A percentile compares a stretch with the other conserved stretches of the same genome.
phyloP scores from a whole-genome alignment of 257 asterid species.

The Mitragyna speciosa region DNA sequence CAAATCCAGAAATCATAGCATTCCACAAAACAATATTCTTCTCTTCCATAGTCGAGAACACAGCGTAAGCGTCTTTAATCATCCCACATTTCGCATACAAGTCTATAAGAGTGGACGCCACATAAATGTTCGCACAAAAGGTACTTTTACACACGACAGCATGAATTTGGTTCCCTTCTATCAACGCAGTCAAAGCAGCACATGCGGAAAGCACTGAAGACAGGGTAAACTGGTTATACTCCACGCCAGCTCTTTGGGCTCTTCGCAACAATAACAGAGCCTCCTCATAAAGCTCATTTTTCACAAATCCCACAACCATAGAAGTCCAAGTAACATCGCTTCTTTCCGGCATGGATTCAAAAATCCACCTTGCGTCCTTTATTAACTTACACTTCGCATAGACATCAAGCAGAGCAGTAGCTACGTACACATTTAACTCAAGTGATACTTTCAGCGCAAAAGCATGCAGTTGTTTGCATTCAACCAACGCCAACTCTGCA shows the following conservation, averaged over 20 bases:
- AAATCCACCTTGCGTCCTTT: conserved; percentile 58
- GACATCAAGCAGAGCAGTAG: conserved; percentile 83
- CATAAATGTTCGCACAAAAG: conserved; percentile 46
- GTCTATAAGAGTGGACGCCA: conserved; percentile 72
- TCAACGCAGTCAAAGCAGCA: conserved; percentile 73
- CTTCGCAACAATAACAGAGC: conserved; percentile 54
- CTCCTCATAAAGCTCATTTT: conserved; percentile 70
- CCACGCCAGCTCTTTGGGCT: conserved; percentile 41
- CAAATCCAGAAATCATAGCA: conserved; percentile 81
- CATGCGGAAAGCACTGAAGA: conserved; percentile 77
- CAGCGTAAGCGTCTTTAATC: conserved; percentile 56
- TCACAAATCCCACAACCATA: conserved; percentile 82
- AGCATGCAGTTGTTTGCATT: conserved; percentile 79
- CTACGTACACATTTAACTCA: conserved; percentile 54
- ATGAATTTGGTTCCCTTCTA: conserved; percentile 81
- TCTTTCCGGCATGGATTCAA: conserved; percentile 52
- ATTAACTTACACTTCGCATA: conserved; percentile 63
- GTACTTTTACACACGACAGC: conserved; percentile 54
- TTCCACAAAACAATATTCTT: conserved; percentile 71
- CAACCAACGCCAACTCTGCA: conserved; percentile 47
- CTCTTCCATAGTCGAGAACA: conserved; percentile 57
- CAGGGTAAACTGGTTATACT: conserved; percentile 45
- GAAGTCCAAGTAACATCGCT: conserved; percentile 90
- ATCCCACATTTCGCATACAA: conserved; percentile 86
- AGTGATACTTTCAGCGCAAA: conserved; percentile 56